A percentile compares a stretch with the other conserved stretches of the same genome.
These are phyloP conservation scores for Rhododendron mucronatum DNA, from an alignment of 148 eudicot genomes.

Conservation along the genomic window DNA sequence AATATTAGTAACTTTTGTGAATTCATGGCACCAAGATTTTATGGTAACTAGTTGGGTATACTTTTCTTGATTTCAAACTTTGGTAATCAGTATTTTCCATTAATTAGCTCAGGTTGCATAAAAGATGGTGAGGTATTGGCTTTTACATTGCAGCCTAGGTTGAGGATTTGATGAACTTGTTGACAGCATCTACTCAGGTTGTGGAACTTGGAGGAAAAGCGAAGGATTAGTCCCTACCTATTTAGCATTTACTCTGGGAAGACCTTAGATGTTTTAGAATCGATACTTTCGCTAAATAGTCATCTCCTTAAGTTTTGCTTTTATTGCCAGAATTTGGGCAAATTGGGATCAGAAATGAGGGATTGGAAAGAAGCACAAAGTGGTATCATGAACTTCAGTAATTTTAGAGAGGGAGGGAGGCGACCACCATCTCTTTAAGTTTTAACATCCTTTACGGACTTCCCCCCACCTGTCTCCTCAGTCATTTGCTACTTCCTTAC, in stretches of 20 bases:
- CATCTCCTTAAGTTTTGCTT: not conserved
- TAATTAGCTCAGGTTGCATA: not conserved
- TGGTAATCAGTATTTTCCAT: not conserved
- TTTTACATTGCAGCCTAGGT: not conserved
- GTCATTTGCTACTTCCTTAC: not conserved
- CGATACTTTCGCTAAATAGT: not conserved
- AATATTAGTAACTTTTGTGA: not conserved
- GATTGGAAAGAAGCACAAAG: not conserved
- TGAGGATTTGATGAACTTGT: not conserved
- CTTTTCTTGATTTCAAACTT: not conserved
- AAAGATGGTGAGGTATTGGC: not conserved
- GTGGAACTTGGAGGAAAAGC: not conserved
- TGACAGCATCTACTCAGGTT: not conserved
- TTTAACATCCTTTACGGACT: not conserved
- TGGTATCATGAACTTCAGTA: not conserved
- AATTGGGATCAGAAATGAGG: slow-evolving; percentile 1
- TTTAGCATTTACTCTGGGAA: not conserved
- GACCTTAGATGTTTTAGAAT: not conserved
- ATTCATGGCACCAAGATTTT: not conserved
- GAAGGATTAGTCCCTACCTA: not conserved
- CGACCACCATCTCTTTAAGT: not conserved
- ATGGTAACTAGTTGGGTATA: not conserved
- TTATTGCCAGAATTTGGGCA: not conserved
- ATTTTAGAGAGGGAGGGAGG: not conserved
- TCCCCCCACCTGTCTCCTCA: not conserved